Base-by-base conservation (phyloP, 2,329 filamentous ascomycete species). In the Calonectria henricotiae region DNA sequence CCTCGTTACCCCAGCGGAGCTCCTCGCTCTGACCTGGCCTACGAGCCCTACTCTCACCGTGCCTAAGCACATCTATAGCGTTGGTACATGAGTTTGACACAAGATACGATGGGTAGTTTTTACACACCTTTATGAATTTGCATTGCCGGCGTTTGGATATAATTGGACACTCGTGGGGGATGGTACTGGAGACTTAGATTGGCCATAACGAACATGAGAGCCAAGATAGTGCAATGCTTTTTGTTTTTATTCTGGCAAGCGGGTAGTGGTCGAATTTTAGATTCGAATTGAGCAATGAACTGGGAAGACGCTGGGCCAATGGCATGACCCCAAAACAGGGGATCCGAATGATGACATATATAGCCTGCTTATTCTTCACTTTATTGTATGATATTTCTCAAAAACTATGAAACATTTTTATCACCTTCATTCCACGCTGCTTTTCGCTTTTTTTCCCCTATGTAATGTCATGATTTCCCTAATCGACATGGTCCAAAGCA, bases 1-100 rank as follows among this genome's bases (percentile, higher is more conserved):
- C 81, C 83, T 65, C 82, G 82, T 71, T 79, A 85, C 78, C 76
- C 85, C 70, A 78, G 80, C 67, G 82, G 82, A 61, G 83, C 82
- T 67, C 82, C 80, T 60, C 86, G 86, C 65, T 82, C 84, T n/a
- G 85, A 89, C 35, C 79, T 87, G 73, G 89, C 89, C 44, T 92
- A 92, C 81, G 90, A 92, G 86, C 90, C 90, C 41, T 92, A 91
- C 82, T 86, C 86, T 62, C 89, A 90, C 76, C 85, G 85, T 51
- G 83, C 84, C 55, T 91, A 86, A 83, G 54, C 35, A 46, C 35
- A 46, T 23, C 3, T 27, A 13, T 47, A 15, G 37, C 47, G 66
- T 41, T 4, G 47, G 39, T 20, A 43, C 27, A 51, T 41, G 65
- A 63, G 67, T 62, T 74, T 60, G 65, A 43, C 51, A 71, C 60